A percentile compares a stretch with the other conserved stretches of the same genome.
Conservation (phyloP, 306 rosid species). For the Lathyrus tuberosus region DNA sequence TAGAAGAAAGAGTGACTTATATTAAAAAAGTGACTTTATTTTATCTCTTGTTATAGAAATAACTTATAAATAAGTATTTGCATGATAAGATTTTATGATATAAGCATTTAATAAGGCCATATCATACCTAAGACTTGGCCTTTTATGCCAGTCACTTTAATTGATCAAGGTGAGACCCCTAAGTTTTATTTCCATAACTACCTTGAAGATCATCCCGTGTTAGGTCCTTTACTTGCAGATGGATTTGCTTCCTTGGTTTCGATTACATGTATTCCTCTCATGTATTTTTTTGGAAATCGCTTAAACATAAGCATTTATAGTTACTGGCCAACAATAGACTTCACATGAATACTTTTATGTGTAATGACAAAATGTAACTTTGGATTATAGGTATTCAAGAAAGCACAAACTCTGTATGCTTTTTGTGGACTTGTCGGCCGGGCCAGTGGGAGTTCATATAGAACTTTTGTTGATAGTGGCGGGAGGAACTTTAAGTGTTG, state of each 20-base stretch:
- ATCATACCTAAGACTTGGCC: constrained; percentile 19
- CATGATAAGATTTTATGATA: not conserved
- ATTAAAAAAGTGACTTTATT: not conserved
- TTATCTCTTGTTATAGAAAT: not conserved
- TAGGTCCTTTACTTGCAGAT: constrained; percentile 95
- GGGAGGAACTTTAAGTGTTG: constrained; percentile 90
- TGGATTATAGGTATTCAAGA: constrained; percentile 71
- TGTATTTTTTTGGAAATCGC: constrained; percentile 47
- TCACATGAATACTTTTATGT: constrained; percentile 33
- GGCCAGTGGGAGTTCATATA: constrained; percentile 90
- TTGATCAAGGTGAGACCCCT: constrained; percentile 92
- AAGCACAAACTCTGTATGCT: constrained; percentile 85
- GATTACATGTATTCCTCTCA: constrained; percentile 92
- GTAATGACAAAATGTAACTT: constrained; percentile 32
- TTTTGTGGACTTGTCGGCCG: constrained; percentile 87
- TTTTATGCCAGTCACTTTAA: constrained; percentile 69
- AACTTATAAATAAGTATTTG: not conserved
- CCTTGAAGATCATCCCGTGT: constrained; percentile 77
- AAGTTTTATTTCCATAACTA: constrained; percentile 73
- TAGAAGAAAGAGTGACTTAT: not conserved
- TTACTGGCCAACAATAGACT: constrained; percentile 28
- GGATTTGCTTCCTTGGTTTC: constrained; percentile 90
- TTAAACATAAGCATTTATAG: not conserved
- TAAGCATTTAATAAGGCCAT: not conserved
- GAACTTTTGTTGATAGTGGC: constrained; percentile 86